phyloP scores from a whole-genome alignment of 164 flowering plant species.

The Macadamia integrifolia region DNA sequence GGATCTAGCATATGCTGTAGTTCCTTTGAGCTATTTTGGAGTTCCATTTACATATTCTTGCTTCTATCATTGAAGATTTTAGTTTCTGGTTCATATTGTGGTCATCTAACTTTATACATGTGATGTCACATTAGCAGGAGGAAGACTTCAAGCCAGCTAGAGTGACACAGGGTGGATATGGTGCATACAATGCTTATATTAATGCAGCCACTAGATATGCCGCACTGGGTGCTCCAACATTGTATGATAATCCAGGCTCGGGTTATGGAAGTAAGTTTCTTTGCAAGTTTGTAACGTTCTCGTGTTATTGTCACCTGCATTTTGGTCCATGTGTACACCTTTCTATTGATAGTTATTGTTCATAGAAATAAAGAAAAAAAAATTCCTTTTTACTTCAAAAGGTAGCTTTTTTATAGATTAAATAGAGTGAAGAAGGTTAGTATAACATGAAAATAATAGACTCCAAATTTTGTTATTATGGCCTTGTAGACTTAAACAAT shows the following conservation, averaged over 20 bases:
- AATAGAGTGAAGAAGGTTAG: neutral
- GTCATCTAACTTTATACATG: neutral
- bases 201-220: slow-evolving; percentile 96
- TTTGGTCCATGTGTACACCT: neutral
- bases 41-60: too few species aligned
- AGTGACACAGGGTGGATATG: slow-evolving; percentile 69
- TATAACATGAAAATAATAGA: neutral
- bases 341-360: neutral
- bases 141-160: slow-evolving; percentile 75
- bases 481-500: neutral
- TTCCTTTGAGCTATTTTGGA: too few species aligned
- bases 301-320: neutral
- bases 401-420: too few species aligned
- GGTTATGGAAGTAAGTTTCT: slow-evolving; percentile 71
- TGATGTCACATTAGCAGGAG: slow-evolving; percentile 39
- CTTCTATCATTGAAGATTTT: too few species aligned
- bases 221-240: slow-evolving; percentile 93
- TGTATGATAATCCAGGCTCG: slow-evolving; percentile 81
- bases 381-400: too few species aligned
- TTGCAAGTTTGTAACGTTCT: too few species aligned
- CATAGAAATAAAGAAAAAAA: neutral
- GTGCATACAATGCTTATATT: slow-evolving; percentile 95
- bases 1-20: neutral
- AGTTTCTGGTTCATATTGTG: neutral
- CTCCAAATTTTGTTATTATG: neutral